phyloP scores from a whole-genome alignment of 495 filamentous ascomycete genomes.

The Penicillium longicatenatum region DNA sequence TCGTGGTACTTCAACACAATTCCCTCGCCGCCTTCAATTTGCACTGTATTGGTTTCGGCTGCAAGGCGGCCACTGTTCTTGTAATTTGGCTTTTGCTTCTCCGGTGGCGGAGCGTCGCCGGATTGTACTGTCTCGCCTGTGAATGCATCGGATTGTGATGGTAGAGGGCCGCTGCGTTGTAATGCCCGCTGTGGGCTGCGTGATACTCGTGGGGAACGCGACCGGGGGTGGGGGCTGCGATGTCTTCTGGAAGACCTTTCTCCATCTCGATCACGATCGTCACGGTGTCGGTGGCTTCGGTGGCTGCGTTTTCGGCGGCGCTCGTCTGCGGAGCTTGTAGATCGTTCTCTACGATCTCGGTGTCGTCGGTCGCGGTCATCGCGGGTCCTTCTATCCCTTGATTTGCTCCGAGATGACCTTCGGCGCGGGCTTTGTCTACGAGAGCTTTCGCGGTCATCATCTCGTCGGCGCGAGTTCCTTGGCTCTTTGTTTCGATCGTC shows the following conservation, averaged over 20 bases:
- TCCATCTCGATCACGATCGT: slow-evolving; percentile 28
- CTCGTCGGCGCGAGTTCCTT: slow-evolving; percentile 33
- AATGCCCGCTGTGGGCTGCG: slow-evolving; percentile 31
- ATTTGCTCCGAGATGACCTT: slow-evolving; percentile 35
- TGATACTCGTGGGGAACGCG: slow-evolving; percentile 38
- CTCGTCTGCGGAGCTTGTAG: slow-evolving; percentile 24
- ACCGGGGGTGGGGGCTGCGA: slow-evolving; percentile 31
- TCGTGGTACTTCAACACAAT: slow-evolving; percentile 94
- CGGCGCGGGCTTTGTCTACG: slow-evolving; percentile 31
- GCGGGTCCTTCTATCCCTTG: slow-evolving; percentile 21
- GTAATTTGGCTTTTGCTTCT: slow-evolving; percentile 90
- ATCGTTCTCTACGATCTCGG: slow-evolving; percentile 32
- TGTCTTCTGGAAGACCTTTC: slow-evolving; percentile 29
- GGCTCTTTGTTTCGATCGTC: slow-evolving; percentile 28
- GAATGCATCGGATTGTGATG: slow-evolving; percentile 72
- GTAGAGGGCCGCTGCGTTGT: slow-evolving; percentile 59
- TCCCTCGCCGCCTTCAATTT: slow-evolving; percentile 59
- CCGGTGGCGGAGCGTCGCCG: slow-evolving; percentile 36
- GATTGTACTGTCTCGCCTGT: slow-evolving; percentile 48
- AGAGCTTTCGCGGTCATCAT: slow-evolving; percentile 33
- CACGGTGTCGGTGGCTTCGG: slow-evolving; percentile 34
- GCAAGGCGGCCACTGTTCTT: slow-evolving; percentile 78
- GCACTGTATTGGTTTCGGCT: slow-evolving; percentile 83
- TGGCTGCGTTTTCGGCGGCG: slow-evolving; percentile 34
- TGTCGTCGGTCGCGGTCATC: slow-evolving; percentile 28